Evolutionary conservation across 2,329 filamentous ascomycete genomes (phyloP).

Genomic region (Ploettnerulaceae sp.): DNA sequence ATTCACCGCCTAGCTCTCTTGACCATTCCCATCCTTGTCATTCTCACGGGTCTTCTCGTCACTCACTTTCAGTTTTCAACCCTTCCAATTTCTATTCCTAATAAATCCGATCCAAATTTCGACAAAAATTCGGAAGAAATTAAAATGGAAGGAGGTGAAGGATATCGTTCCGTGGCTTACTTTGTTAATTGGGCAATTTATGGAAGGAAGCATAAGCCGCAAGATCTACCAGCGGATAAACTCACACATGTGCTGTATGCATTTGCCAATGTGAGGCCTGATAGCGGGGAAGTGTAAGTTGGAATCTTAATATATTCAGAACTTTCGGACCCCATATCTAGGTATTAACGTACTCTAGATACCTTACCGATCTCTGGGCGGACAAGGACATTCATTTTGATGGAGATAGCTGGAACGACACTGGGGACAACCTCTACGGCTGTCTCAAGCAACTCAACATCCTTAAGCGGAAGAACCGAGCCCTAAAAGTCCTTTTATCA

Average conservation of each 20-base stretch:
- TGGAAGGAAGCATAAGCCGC: constrained; percentile 75
- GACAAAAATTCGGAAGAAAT: background rate
- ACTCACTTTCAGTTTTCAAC: constrained; percentile 17
- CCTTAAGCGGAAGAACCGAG: constrained; percentile 73
- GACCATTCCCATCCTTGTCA: constrained; percentile 15
- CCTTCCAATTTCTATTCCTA: constrained; percentile 9
- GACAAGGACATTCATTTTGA: constrained; percentile 57
- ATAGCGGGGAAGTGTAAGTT: constrained; percentile 70
- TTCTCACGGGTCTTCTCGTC: constrained; percentile 20
- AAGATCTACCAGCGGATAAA: constrained; percentile 73
- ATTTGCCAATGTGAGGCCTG: constrained; percentile 79
- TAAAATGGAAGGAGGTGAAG: constrained; percentile 33
- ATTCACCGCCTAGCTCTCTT: constrained; percentile 16
- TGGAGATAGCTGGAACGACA: constrained; percentile 64
- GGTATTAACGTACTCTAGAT: constrained; percentile 23
- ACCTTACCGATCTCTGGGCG: constrained; percentile 58
- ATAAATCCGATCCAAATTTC: background rate
- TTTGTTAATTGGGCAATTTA: constrained; percentile 65
- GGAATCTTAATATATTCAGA: constrained; percentile 8
- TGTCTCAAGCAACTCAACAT: constrained; percentile 85
- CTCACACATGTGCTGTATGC: constrained; percentile 87
- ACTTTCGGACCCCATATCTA: background rate
- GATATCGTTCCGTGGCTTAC: constrained; percentile 54
- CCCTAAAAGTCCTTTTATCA: constrained; percentile 79
- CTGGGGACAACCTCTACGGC: constrained; percentile 78